Percentiles rank a stretch among this genome's conserved stretches.
Conservation (phyloP, 768 basidiomycete genomes). For the Leccinum truebloodii region DNA sequence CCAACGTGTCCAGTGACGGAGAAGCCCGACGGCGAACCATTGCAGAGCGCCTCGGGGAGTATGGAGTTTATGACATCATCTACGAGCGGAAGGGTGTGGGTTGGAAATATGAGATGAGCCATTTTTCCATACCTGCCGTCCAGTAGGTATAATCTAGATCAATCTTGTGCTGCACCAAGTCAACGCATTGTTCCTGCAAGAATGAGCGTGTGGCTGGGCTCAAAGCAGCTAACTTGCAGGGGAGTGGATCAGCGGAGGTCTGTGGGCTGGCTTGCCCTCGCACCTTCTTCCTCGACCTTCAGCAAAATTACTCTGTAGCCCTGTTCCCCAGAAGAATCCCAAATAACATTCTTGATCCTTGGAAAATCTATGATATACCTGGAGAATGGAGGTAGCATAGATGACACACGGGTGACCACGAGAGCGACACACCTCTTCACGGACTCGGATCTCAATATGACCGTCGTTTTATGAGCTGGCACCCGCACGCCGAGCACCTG, state of each 20-base stretch:
- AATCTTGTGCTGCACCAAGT: constrained; percentile 59
- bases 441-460: constrained; percentile 55
- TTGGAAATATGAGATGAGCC: neutral
- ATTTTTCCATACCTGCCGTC: constrained; percentile 64
- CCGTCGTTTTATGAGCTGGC: constrained; percentile 53
- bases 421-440: constrained; percentile 54
- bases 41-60: constrained; percentile 75
- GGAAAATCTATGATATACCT: constrained; percentile 70
- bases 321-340: constrained; percentile 48
- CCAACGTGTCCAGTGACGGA: constrained; percentile 91
- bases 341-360: constrained; percentile 60
- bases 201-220: constrained; percentile 53
- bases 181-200: constrained; percentile 54
- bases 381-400: constrained; percentile 6
- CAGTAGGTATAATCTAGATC: constrained; percentile 84
- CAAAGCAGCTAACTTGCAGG: constrained; percentile 66
- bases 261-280: constrained; percentile 17
- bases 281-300: constrained; percentile 61
- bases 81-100: constrained; percentile 31
- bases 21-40: constrained; percentile 85
- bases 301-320: constrained; percentile 67
- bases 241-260: constrained; percentile 8
- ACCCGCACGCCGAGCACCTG: constrained; percentile 70
- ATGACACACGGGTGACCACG: constrained; percentile 8
- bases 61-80: constrained; percentile 84